A percentile compares a stretch with the other conserved stretches of the same genome.
phyloP scores from a whole-genome alignment of 495 filamentous ascomycete genomes.

The Penicillium argentinense region DNA sequence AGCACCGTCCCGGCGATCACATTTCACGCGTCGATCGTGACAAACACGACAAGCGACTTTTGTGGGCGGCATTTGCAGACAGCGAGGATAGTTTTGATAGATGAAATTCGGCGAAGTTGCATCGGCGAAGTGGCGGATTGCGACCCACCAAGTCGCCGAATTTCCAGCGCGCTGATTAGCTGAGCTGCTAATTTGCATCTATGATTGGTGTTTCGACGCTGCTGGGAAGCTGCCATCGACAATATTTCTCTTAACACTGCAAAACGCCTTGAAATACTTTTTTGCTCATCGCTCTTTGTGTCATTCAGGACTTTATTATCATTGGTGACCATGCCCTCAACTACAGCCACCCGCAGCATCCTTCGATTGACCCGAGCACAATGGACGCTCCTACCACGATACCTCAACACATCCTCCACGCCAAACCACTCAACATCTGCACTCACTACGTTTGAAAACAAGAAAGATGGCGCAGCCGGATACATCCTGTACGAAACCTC shows the following conservation, averaged over 20 bases:
- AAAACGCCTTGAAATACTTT: too few relatives aligned
- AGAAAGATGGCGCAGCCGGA: slow-evolving; percentile 6
- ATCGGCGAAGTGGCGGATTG: not conserved
- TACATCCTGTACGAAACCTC: slow-evolving; percentile 12
- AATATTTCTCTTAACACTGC: too few relatives aligned
- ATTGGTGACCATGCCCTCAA: too few relatives aligned
- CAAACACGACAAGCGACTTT: slow-evolving; percentile 13
- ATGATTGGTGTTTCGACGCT: too few relatives aligned
- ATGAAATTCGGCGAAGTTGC: slow-evolving; percentile 7
- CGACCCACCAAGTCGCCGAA: slow-evolving; percentile 20
- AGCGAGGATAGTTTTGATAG: slow-evolving; percentile 6
- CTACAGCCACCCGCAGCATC: too few relatives aligned
- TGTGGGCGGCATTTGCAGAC: too few relatives aligned
- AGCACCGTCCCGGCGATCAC: slow-evolving; percentile 12
- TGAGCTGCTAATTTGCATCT: too few relatives aligned
- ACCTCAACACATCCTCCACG: not conserved
- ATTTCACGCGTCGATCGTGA: slow-evolving; percentile 18
- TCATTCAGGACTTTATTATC: too few relatives aligned
- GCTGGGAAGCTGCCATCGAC: too few relatives aligned
- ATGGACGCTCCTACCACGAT: not conserved
- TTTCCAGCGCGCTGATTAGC: slow-evolving; percentile 13
- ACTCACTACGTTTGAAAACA: not conserved
- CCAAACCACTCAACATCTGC: not conserved
- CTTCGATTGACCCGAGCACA: not conserved
- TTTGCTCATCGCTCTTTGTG: too few relatives aligned